Conservation (phyloP, 306 rosid genomes). For the Arachis stenosperma region DNA sequence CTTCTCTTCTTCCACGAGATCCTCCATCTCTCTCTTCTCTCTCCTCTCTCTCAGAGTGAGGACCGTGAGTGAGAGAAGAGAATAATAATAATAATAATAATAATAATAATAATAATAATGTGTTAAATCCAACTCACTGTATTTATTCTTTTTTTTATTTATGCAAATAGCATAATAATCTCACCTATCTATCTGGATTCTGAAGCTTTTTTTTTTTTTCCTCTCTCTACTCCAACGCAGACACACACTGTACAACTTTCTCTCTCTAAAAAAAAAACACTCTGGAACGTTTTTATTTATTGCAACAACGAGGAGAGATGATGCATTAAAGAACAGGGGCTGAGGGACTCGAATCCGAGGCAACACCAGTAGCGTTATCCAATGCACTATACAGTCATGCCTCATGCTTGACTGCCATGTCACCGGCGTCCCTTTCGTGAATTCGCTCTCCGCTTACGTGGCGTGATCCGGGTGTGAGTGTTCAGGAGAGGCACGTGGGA, state of each 20-base stretch:
- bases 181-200: conserved; percentile 39
- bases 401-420: conserved; percentile 45
- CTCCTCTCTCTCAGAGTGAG: conserved; percentile 27
- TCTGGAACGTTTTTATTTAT: conserved; percentile 51
- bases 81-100: conserved; percentile 39
- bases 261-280: conserved; percentile 50
- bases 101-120: conserved; percentile 42
- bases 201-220: conserved; percentile 23
- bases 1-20: conserved; percentile 65
- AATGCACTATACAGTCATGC: conserved; percentile 28
- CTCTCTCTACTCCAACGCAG: conserved; percentile 33
- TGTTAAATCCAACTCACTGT: conserved; percentile 39
- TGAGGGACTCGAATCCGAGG: neutral
- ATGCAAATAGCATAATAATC: conserved; percentile 25
- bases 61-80: conserved; percentile 35
- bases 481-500: neutral
- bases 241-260: conserved; percentile 39
- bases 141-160: conserved; percentile 26
- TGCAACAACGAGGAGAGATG: conserved; percentile 53
- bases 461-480: neutral
- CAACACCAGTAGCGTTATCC: conserved; percentile 18
- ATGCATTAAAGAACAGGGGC: conserved; percentile 35
- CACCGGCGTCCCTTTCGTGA: rapidly evolving
- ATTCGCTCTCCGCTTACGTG: conserved; percentile 17
- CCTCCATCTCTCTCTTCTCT: conserved; percentile 64